phyloP scores from a whole-genome alignment of 1,284 basidiomycete genomes.

The Ustilago trichophora region DNA sequence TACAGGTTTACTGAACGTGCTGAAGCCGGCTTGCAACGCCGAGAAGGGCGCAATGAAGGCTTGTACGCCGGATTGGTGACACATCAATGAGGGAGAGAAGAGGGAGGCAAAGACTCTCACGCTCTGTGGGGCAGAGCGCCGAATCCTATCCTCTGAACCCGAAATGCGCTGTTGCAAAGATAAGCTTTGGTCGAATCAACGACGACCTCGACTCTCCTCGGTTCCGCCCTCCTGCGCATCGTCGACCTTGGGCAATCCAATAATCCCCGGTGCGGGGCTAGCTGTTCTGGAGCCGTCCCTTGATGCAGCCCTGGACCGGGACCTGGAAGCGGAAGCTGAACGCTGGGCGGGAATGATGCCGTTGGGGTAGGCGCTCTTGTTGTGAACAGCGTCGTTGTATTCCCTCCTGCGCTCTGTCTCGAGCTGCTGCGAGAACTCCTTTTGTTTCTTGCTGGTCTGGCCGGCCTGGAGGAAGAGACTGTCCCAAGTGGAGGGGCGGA shows the following conservation, averaged over 20 bases:
- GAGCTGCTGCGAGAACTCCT: conserved; percentile 42
- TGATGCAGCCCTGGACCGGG: conserved; percentile 7
- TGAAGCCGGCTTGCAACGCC: too few relatives aligned
- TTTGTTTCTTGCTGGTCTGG: conserved; percentile 43
- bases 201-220: conserved; percentile 21
- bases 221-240: conserved; percentile 2
- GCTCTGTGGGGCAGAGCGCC: neutral
- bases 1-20: too few relatives aligned
- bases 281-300: conserved; percentile 17
- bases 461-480: conserved; percentile 40
- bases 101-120: too few relatives aligned
- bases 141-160: too few relatives aligned
- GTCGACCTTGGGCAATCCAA: conserved; percentile 7
- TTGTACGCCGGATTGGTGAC: too few relatives aligned
- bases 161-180: too few relatives aligned
- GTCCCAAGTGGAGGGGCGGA: conserved; percentile 50
- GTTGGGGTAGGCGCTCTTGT: conserved; percentile 32
- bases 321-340: conserved; percentile 6
- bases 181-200: too few relatives aligned
- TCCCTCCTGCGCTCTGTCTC: conserved; percentile 30
- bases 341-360: conserved; percentile 30
- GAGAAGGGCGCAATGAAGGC: too few relatives aligned
- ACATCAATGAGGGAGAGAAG: too few relatives aligned
- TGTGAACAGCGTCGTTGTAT: conserved; percentile 37
- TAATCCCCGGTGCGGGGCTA: conserved; percentile 13